These are phyloP conservation scores for Ustilago lituana DNA, from an alignment of 1,284 basidiomycete genomes.

Conservation along the genomic window DNA sequence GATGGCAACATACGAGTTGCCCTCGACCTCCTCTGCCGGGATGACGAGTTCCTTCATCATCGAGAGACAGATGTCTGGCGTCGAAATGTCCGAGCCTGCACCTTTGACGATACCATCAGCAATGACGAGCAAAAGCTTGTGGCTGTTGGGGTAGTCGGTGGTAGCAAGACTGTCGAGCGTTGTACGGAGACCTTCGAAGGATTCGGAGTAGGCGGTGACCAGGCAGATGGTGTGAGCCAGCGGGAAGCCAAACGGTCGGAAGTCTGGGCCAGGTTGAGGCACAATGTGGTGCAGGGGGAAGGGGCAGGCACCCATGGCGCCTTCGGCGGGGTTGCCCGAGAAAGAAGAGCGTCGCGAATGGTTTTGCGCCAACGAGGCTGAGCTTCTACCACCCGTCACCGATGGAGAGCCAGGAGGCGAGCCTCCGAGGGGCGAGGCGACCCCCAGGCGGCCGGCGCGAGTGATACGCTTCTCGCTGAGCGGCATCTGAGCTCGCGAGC, in stretches of 20 bases:
- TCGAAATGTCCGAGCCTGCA: slow-evolving; percentile 66
- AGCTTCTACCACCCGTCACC: slow-evolving; percentile 80
- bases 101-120: slow-evolving; percentile 99
- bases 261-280: slow-evolving; percentile 89
- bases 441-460: slow-evolving; percentile 43
- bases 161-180: slow-evolving; percentile 97
- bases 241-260: slow-evolving; percentile 94
- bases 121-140: slow-evolving; percentile 94
- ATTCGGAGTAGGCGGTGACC: slow-evolving; percentile 98
- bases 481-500: slow-evolving; percentile 32
- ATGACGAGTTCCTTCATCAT: slow-evolving; percentile 98
- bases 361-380: slow-evolving; percentile 74
- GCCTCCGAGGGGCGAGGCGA: slow-evolving; percentile 51
- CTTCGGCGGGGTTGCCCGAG: slow-evolving; percentile 49
- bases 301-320: slow-evolving; percentile 70
- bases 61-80: slow-evolving; percentile 87
- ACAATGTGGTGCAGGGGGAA: slow-evolving; percentile 91
- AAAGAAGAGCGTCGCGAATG: slow-evolving; percentile 61
- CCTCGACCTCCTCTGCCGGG: slow-evolving; percentile 84
- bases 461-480: slow-evolving; percentile 51
- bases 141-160: slow-evolving; percentile 97
- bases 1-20: slow-evolving; percentile 96
- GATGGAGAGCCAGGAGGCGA: slow-evolving; percentile 81
- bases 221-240: slow-evolving; percentile 93
- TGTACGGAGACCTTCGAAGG: slow-evolving; percentile 92